Conservation (phyloP, 179 eudicot species). For the Drosera spatulata region DNA sequence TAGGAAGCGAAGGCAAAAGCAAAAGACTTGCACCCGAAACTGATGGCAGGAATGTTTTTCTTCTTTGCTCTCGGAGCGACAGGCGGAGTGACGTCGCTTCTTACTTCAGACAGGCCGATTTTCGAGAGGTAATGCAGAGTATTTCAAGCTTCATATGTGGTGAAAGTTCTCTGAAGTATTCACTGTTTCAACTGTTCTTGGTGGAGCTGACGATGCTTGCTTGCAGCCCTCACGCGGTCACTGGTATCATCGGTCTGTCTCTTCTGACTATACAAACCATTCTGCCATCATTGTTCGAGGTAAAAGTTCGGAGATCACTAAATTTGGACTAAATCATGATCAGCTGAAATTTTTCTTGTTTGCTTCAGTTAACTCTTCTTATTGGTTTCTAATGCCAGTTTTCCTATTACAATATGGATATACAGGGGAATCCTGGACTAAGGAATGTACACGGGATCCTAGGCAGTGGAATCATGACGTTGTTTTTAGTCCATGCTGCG, state of each 20-base stretch:
- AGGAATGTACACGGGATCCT: conserved; percentile 83
- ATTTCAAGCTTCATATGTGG: not conserved
- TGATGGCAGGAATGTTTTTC: conserved; percentile 92
- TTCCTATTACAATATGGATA: not conserved
- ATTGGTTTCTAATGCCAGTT: not conserved
- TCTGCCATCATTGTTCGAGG: conserved; percentile 83
- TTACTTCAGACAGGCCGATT: conserved; percentile 85
- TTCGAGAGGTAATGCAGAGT: conserved; percentile 56
- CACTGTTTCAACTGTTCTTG: not conserved
- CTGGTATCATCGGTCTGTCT: conserved; percentile 72
- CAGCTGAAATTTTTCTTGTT: not conserved
- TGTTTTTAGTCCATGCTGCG: conserved; percentile 86
- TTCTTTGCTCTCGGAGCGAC: conserved; percentile 95
- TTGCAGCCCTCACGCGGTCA: conserved; percentile 83
- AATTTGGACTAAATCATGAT: not conserved
- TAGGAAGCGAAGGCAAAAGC: conserved; percentile 93
- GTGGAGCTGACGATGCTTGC: not conserved
- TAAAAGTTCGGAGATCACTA: conserved; percentile 6
- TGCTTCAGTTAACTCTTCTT: not conserved
- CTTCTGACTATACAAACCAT: conserved; percentile 70
- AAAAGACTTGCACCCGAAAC: conserved; percentile 91
- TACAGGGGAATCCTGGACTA: conserved; percentile 77
- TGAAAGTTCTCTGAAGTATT: not conserved
- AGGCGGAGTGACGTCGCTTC: conserved; percentile 73
- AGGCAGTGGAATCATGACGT: conserved; percentile 91